Evolutionary conservation across 2,329 filamentous ascomycete species (phyloP), one percentile per base, ranked within the genome.

Genomic region (Colletotrichum orchidophilum): DNA sequence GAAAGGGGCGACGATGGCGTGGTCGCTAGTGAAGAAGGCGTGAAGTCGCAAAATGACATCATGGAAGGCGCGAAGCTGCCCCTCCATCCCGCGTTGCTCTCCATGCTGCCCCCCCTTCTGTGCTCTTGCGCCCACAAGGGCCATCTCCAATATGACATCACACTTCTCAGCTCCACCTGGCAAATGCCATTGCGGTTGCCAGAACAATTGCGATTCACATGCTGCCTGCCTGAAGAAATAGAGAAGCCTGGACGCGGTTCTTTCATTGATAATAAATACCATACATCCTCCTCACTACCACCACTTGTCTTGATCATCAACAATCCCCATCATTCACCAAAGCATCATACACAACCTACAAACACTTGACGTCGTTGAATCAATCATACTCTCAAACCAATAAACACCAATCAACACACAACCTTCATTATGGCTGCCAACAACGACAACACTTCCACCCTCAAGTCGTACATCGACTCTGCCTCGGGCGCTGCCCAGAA

Each of bases 381-480:
- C 29, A 62, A 62, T 18, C 21, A 46, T 31, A 46, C 35, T 46
- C 29, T 9, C 50, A 60, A 55, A 50, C 11, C 57, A 52, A 61
- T 21, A 46, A 42, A 27, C 9, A 2, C n/a, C n/a, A n/a, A n/a
- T n/a, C n/a, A n/a, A n/a, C 18, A 26, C 24, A 31, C 52, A 62
- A 35, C 12, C 33, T 55, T 24, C 67, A 73, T n/a, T 42, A 74
- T 74, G 73, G 66, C 73, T 71, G 54, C 70, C 67, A 65, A 71
- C 64, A 71, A 74, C 71, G 60, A 73, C 21, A 74, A 74, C 64
- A 88, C 92, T 75, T 97, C 94, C 73, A 96, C 95, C 74, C 87
- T 95, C 78, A 89, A 96, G 87, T 93, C 93, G 68, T 92, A 91
- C 83, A 79, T 94, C 76, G 92, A 95, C 87, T 88, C 88, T 15